phyloP scores from a whole-genome alignment of 495 filamentous ascomycete species.

The Neurospora sp. region DNA sequence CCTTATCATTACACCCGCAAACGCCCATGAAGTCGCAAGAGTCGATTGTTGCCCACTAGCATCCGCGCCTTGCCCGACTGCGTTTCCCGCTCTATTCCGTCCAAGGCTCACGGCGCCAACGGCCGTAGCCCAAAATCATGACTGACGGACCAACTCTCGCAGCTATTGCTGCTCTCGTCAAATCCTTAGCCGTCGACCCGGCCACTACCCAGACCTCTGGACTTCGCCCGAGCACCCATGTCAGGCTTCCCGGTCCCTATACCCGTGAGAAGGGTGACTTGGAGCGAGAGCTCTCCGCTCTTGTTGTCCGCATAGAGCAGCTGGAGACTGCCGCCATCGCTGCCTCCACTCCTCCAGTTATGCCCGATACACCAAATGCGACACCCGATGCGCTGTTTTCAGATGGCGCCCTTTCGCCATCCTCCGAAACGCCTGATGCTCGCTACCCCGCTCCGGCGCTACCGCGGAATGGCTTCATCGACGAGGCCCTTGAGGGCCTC shows the following conservation, averaged over 20 bases:
- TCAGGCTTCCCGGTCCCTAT: constrained; percentile 54
- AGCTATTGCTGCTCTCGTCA: constrained; percentile 53
- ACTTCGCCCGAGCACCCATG: constrained; percentile 28
- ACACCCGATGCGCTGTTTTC: constrained; percentile 42
- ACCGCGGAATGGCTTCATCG: constrained; percentile 35
- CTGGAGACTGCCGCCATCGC: constrained; percentile 50
- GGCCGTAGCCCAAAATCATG: constrained; percentile 29
- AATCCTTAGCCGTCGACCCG: constrained; percentile 46
- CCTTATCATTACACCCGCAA: not conserved
- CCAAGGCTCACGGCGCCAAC: constrained; percentile 10
- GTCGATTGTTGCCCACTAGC: not conserved
- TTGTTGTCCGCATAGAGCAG: constrained; percentile 55
- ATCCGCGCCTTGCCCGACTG: constrained; percentile 1
- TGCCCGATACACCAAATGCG: constrained; percentile 56
- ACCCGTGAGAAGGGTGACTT: constrained; percentile 55
- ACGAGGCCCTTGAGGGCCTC: constrained; percentile 60
- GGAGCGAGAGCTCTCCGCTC: constrained; percentile 59
- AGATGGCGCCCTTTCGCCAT: constrained; percentile 22
- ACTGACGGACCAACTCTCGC: constrained; percentile 51
- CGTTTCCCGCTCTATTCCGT: constrained; percentile 1
- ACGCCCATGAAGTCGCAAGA: constrained; percentile 6
- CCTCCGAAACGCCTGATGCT: not conserved
- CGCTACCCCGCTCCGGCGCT: constrained; percentile 16
- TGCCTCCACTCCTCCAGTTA: constrained; percentile 31
- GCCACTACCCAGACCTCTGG: constrained; percentile 17